Evolutionary conservation across 177 flowering plant genomes (phyloP), one percentile per base, ranked within the genome.

Genomic region (Vitis hybrid): DNA sequence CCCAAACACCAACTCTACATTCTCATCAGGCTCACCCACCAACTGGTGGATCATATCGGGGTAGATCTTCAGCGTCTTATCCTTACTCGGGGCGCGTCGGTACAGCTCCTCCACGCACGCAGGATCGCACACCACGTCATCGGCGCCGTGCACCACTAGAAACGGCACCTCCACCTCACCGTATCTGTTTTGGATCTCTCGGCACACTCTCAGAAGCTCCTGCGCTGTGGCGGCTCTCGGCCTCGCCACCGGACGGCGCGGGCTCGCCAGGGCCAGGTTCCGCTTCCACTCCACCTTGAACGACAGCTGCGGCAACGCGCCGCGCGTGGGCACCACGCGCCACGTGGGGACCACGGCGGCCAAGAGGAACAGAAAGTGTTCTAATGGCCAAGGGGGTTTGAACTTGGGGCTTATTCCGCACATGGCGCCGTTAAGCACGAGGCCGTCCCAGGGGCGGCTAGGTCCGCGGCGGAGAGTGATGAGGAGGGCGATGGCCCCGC

Each of bases 351-450:
- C 59, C 29, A 88, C 22, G 60, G 86, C 78, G 0, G 98, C 97
- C 5, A 75, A 91, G 6, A 84, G 1, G 6, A 71, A 78, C 12
- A 93, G 85, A 15, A 91, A 70, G 77, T 95, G 91, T 79, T 95
- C 99, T 66, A 95, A 62, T 61, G 98, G 99, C 99, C 99, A 95
- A 51, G 94, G 93, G 1, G 97, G 99, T 76, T 93, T 95, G 83
- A 91, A 85, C 78, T 90, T 91, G 29, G 83, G 80, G 78, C 94
- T 93, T 18, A 95, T 82, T 16, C 98, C 97, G 74, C 97, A 93
- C 99, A 93, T 93, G 16, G 99, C 92, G 13, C 98, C 99, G 75
- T 90, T 90, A 62, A 95, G 81, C 6, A 93, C 83, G 20, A 91
- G 51, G 22, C 99, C 98, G 65, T 85, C 84, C 87, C 85, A 83